These are phyloP conservation scores for Ocimum tenuiflorum DNA, from an alignment of 257 asterid species.

Conservation along the genomic window DNA sequence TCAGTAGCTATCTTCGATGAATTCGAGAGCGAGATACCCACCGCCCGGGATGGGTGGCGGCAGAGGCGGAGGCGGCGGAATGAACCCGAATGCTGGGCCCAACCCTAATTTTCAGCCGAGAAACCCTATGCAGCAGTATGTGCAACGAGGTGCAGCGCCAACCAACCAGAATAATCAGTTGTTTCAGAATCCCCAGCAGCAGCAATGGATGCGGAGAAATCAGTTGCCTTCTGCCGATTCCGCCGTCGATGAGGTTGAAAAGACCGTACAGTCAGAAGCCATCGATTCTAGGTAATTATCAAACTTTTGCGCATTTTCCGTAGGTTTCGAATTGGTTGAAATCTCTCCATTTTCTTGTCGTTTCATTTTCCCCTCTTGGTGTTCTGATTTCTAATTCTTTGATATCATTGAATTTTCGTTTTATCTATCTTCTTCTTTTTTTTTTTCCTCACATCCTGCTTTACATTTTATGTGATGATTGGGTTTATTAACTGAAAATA, in stretches of 20 bases:
- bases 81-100: conserved; percentile 42
- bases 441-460: too few species aligned
- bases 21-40: conserved; percentile 73
- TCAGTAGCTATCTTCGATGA: too few species aligned
- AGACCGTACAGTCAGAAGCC: conserved; percentile 79
- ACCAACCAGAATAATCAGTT: conserved; percentile 43
- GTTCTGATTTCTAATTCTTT: too few species aligned
- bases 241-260: conserved; percentile 66
- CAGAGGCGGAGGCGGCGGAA: conserved; percentile 32
- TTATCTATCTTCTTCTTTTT: too few species aligned
- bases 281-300: conserved; percentile 83
- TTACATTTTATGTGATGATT: too few species aligned
- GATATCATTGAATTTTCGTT: too few species aligned
- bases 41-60: conserved; percentile 86
- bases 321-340: too few species aligned
- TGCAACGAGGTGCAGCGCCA: conserved; percentile 51
- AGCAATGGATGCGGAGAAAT: conserved; percentile 85
- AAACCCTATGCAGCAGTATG: conserved; percentile 55
- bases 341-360: too few species aligned
- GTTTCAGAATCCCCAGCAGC: conserved; percentile 56
- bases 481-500: too few species aligned
- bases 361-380: too few species aligned
- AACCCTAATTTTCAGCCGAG: conserved; percentile 61
- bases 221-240: conserved; percentile 41
- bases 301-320: too few species aligned